Conservation (phyloP, 2,329 filamentous ascomycete species). For the Epichloe festucae region DNA sequence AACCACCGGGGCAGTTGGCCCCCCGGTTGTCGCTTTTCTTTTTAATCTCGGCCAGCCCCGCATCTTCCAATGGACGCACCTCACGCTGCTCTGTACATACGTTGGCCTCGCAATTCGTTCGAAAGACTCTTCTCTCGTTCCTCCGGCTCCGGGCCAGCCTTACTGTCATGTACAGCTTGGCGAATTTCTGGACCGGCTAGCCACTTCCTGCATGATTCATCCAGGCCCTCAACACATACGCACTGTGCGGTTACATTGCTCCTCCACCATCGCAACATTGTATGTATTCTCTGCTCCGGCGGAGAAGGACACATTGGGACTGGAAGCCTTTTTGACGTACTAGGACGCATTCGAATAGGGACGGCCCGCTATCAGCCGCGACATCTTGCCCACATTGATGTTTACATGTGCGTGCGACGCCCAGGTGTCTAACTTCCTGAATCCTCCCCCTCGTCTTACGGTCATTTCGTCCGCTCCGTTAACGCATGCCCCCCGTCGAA, state of each 20-base stretch:
- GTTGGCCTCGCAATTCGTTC: too few relatives aligned
- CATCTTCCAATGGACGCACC: background rate
- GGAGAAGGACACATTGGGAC: background rate
- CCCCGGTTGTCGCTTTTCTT: background rate
- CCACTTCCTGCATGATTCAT: too few relatives aligned
- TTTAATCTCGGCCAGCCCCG: background rate
- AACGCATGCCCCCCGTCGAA: background rate
- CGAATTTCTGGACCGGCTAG: too few relatives aligned
- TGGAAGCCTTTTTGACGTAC: background rate
- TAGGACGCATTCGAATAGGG: background rate
- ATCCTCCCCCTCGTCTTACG: background rate
- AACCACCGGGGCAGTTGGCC: too few relatives aligned
- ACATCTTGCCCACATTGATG: background rate
- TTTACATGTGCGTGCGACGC: background rate
- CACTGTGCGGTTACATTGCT: background rate
- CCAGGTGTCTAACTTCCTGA: background rate
- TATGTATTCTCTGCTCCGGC: background rate
- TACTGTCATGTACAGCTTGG: too few relatives aligned
- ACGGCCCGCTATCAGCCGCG: constrained; percentile 5
- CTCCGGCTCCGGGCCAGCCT: too few relatives aligned
- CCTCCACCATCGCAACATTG: background rate
- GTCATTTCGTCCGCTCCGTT: background rate
- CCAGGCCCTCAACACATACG: background rate
- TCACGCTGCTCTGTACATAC: too few relatives aligned
- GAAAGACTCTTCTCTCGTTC: too few relatives aligned